phyloP scores from a whole-genome alignment of 108 stramenopile genomes.

The Skeletonema tropicum region DNA sequence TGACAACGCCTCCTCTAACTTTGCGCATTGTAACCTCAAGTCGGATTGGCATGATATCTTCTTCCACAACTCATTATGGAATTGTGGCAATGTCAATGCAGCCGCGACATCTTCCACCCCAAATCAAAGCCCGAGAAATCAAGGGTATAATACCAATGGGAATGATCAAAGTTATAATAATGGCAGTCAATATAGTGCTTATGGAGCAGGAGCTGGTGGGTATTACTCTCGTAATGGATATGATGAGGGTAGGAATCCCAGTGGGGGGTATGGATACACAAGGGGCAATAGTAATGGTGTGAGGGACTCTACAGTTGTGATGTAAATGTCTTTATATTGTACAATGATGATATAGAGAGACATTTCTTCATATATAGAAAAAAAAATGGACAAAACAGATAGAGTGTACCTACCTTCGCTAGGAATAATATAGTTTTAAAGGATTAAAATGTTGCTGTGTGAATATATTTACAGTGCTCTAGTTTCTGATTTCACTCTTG shows the following conservation, averaged over 20 bases:
- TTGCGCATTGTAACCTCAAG: conserved; percentile 1
- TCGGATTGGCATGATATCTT: conserved; percentile 28
- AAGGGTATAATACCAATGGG: conserved; percentile 26
- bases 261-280: not conserved
- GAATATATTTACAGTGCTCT: too few species aligned
- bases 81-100: conserved; percentile 63
- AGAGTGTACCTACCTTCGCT: too few species aligned
- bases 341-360: too few species aligned
- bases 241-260: conserved; percentile 1
- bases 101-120: conserved; percentile 53
- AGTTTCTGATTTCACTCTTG: too few species aligned
- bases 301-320: conserved; percentile 34
- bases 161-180: conserved; percentile 2
- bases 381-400: too few species aligned
- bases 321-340: conserved; percentile 7
- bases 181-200: conserved; percentile 3
- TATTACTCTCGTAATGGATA: conserved; percentile 2
- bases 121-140: conserved; percentile 35
- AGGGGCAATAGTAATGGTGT: conserved; percentile 31
- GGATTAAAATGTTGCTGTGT: too few species aligned
- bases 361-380: too few species aligned
- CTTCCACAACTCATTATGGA: conserved; percentile 80
- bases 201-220: not conserved
- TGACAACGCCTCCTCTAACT: not conserved
- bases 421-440: too few species aligned